Evolutionary conservation across 768 basidiomycete genomes (phyloP).

Genomic region (Mrakia blollopis): DNA sequence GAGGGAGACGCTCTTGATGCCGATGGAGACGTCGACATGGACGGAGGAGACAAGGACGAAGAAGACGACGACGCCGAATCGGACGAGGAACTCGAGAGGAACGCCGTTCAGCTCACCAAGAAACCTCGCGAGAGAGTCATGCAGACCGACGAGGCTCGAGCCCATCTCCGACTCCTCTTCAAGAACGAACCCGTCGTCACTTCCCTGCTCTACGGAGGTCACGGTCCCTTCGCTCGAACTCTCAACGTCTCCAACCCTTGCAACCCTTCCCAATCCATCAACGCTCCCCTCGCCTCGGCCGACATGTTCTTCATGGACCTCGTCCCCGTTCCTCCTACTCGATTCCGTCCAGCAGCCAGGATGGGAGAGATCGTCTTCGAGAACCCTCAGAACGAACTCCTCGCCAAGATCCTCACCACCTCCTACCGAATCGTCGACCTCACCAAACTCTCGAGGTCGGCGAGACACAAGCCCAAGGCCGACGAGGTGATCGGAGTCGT

Average conservation of each 20-base stretch:
- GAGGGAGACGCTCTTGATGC: slow-evolving; percentile 33
- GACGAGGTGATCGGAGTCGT: slow-evolving; percentile 51
- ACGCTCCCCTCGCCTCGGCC: slow-evolving; percentile 46
- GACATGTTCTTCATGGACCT: slow-evolving; percentile 98
- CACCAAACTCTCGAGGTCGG: slow-evolving; percentile 31
- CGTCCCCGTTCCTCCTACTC: slow-evolving; percentile 83
- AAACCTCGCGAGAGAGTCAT: slow-evolving; percentile 67
- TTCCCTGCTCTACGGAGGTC: slow-evolving; percentile 82
- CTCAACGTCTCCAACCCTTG: slow-evolving; percentile 6
- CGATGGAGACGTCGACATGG: slow-evolving; percentile 40
- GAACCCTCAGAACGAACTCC: slow-evolving; percentile 88
- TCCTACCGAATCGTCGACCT: slow-evolving; percentile 64
- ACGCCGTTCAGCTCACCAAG: slow-evolving; percentile 42
- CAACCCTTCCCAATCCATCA: slow-evolving; percentile 9
- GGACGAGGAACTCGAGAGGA: slow-evolving; percentile 49
- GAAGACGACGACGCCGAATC: slow-evolving; percentile 53
- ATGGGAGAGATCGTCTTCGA: slow-evolving; percentile 92
- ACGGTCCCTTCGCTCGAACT: slow-evolving; percentile 66
- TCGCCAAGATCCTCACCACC: slow-evolving; percentile 72
- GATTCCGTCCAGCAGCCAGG: slow-evolving; percentile 88
- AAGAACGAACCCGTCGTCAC: slow-evolving; percentile 74
- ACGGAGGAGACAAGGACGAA: slow-evolving; percentile 37
- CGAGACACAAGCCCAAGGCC: slow-evolving; percentile 48
- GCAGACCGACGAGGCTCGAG: slow-evolving; percentile 85
- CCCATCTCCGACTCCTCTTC: slow-evolving; percentile 86